Evolutionary conservation across 129 eudicot species (phyloP).

Genomic region (Chrysanthemum lavandulifolium): DNA sequence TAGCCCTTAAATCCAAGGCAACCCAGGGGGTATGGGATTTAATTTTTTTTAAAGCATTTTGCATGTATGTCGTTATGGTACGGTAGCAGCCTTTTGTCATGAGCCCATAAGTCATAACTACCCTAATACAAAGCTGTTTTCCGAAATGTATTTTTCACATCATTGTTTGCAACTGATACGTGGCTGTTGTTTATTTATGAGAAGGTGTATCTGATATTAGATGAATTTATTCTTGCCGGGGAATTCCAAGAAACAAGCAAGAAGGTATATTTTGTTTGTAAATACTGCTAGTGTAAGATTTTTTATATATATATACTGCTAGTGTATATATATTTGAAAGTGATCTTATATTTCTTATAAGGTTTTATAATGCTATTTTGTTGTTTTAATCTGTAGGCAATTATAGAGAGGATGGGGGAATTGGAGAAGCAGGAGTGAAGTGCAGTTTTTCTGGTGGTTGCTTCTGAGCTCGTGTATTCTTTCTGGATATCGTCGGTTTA

Average conservation of each 20-base stretch:
- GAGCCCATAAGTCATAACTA: background rate
- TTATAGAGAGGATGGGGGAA: conserved; percentile 75
- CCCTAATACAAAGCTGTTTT: conserved; percentile 1
- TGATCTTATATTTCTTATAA: background rate
- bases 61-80: background rate
- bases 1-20: no score
- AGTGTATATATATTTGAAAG: background rate
- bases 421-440: conserved; percentile 70
- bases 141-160: background rate
- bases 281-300: background rate
- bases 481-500: background rate
- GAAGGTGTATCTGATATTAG: conserved; percentile 78
- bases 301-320: no score
- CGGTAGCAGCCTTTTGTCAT: background rate
- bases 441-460: conserved; percentile 1
- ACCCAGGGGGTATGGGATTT: background rate
- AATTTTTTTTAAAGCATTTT: background rate
- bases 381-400: conserved; percentile 44
- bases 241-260: conserved; percentile 94
- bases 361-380: background rate
- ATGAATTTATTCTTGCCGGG: conserved; percentile 93
- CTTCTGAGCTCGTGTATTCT: background rate
- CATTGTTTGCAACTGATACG: background rate
- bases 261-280: conserved; percentile 39
- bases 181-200: conserved; percentile 1